Conservation (phyloP, 2,329 filamentous ascomycete species). For the Aschersonia sp. region DNA sequence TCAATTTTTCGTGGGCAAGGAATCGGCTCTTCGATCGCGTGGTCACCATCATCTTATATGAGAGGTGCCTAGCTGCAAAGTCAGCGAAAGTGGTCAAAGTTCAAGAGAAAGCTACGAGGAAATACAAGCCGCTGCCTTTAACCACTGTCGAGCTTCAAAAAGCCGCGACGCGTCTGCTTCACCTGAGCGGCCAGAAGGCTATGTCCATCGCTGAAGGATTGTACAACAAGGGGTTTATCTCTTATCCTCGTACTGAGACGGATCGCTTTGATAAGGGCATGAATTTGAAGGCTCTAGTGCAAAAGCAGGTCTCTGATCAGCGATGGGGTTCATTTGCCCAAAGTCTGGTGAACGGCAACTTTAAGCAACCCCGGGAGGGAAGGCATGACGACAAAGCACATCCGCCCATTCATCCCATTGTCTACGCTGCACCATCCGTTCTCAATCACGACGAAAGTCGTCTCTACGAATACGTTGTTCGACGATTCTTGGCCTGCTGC, state of each 20-base stretch:
- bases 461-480: conserved; percentile 84
- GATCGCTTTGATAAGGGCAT: conserved; percentile 89
- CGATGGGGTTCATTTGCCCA: conserved; percentile 75
- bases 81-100: conserved; percentile 72
- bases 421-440: conserved; percentile 57
- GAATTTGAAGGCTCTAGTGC: conserved; percentile 63
- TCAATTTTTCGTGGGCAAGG: conserved; percentile 73
- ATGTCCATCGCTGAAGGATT: conserved; percentile 80
- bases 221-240: conserved; percentile 93
- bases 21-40: conserved; percentile 79
- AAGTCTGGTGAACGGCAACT: conserved; percentile 58
- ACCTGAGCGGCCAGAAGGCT: conserved; percentile 80
- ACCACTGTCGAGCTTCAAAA: conserved; percentile 97
- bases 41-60: conserved; percentile 67
- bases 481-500: conserved; percentile 89
- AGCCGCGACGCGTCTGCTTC: conserved; percentile 75
- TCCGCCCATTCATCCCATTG: conserved; percentile 90
- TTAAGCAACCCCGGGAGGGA: conserved; percentile 69
- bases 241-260: conserved; percentile 93
- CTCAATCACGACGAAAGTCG: conserved; percentile 53
- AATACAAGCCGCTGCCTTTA: conserved; percentile 84
- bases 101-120: conserved; percentile 79
- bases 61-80: conserved; percentile 66
- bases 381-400: conserved; percentile 92
- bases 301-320: conserved; percentile 67